Base-by-base conservation (phyloP, 192 early-diverging fungal genomes). In the Phlyctochytrium planicorne region DNA sequence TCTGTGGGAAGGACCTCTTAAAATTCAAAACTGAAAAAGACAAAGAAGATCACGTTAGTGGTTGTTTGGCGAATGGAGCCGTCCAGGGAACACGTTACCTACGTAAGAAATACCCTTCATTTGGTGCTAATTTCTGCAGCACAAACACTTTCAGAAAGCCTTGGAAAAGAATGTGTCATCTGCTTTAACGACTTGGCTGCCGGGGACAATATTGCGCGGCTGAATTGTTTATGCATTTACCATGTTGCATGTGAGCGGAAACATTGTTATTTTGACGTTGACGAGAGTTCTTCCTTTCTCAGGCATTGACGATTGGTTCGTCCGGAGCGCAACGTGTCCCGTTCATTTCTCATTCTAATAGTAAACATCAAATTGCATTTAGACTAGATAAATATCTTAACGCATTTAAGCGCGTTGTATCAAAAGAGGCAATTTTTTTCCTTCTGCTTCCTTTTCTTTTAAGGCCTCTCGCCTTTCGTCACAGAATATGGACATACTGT, bases 141-240 rank as follows among this genome's bases (percentile, higher is more conserved):
- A 30, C 77, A 82, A 60, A 63, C 60, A 1, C 60, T 77, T 24
- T 68, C 70, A 34, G 77, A 78, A 36, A 60, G 35, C 34, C 25
- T 75, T 2, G 63, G 55, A 17, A 40, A 86, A 68, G 95, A 97
- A 66, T 97, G 95, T 75, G 84, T 90, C 0, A 97, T 97, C 40
- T 97, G 95, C 80, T 93, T 97, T 81, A 92, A 95, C 63, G 95
- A 97, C 12, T 32, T 66, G 57, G 63, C 30, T 31, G 56, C 69
- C 86, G 88, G 89, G 34, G 83, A 94, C 65, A 77, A 80, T 17
- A 89, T 94, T 53, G 91, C 93, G 0, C 76, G 92, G 2, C 80
- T 94, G 72, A 93, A 90, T 63, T 97, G 94, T 68, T 74, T 97
- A 29, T 97, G 94, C 75, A 87, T 90, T 25, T 97, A 93, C 77